phyloP scores from a whole-genome alignment of 1,284 basidiomycete genomes.

The Tremellales sp. region DNA sequence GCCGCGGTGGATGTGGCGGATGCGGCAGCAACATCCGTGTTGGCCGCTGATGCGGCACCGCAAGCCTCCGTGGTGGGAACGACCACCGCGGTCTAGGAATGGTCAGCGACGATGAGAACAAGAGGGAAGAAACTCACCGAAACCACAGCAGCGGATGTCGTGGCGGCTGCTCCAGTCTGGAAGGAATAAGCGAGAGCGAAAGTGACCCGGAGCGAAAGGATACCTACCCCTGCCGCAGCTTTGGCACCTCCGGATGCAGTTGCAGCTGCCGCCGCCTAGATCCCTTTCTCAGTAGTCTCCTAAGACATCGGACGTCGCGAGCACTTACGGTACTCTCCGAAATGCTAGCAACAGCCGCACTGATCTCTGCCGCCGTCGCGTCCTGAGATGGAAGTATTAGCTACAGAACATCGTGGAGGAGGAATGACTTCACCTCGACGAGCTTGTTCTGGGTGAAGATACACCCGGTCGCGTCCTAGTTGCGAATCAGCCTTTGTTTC shows the following conservation, averaged over 20 bases:
- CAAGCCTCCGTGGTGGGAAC: neutral
- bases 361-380: slow-evolving; percentile 55
- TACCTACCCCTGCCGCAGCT: too few species aligned
- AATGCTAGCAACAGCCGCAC: slow-evolving; percentile 3
- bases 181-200: slow-evolving; percentile 10
- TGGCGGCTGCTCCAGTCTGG: slow-evolving; percentile 1
- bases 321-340: too few species aligned
- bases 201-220: slow-evolving; percentile 9
- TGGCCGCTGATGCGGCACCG: neutral
- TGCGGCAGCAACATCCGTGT: slow-evolving; percentile 2
- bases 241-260: too few species aligned
- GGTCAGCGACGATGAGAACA: too few species aligned
- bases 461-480: slow-evolving; percentile 57
- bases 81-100: too few species aligned
- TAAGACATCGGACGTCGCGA: too few species aligned
- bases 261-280: too few species aligned
- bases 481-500: slow-evolving; percentile 46
- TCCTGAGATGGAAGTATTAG: slow-evolving; percentile 38
- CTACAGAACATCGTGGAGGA: neutral
- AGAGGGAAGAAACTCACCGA: slow-evolving; percentile 6
- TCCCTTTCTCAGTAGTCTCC: too few species aligned
- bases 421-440: slow-evolving; percentile 30
- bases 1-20: slow-evolving; percentile 4
- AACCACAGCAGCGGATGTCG: slow-evolving; percentile 12
- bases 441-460: slow-evolving; percentile 62